A percentile compares a stretch with the other conserved stretches of the same genome.
Evolutionary conservation across 1,139 yeast genomes (phyloP).

Genomic region (Geotrichum citri-aurantii): DNA sequence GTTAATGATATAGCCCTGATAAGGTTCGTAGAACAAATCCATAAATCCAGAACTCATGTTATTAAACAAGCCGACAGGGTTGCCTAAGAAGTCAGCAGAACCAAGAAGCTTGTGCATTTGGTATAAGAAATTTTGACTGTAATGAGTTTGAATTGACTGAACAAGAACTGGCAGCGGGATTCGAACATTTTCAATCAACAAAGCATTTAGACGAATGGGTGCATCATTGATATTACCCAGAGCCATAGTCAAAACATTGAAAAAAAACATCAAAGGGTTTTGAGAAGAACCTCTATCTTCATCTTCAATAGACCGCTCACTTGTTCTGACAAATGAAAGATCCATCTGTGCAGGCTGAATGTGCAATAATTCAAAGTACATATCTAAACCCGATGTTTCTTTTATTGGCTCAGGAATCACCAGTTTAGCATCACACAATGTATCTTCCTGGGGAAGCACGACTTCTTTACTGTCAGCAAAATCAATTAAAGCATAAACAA

Average conservation of each 20-base stretch:
- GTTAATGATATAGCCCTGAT: constrained; percentile 87
- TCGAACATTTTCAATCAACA: constrained; percentile 80
- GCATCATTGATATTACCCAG: constrained; percentile 96
- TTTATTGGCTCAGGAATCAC: constrained; percentile 66
- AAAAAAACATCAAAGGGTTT: constrained; percentile 61
- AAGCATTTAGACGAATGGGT: constrained; percentile 80
- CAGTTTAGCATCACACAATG: constrained; percentile 55
- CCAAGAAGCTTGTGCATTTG: constrained; percentile 91
- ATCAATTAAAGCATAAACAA: constrained; percentile 73
- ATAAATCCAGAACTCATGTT: constrained; percentile 89
- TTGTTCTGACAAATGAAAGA: constrained; percentile 81
- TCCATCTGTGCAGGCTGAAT: constrained; percentile 87
- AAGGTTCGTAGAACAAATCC: constrained; percentile 95
- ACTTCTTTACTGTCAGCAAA: constrained; percentile 48
- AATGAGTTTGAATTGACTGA: constrained; percentile 74
- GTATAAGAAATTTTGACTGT: constrained; percentile 84
- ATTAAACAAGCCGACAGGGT: constrained; percentile 93
- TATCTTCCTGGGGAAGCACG: constrained; percentile 24
- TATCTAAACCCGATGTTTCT: constrained; percentile 57
- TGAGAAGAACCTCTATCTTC: constrained; percentile 47
- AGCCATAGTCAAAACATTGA: constrained; percentile 90
- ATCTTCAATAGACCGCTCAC: constrained; percentile 55
- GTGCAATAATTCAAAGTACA: constrained; percentile 87
- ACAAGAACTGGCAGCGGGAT: constrained; percentile 72
- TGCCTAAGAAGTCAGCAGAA: constrained; percentile 92